Base-by-base conservation (phyloP, 2,329 filamentous ascomycete genomes). In the Hypomyces perniciosus region DNA sequence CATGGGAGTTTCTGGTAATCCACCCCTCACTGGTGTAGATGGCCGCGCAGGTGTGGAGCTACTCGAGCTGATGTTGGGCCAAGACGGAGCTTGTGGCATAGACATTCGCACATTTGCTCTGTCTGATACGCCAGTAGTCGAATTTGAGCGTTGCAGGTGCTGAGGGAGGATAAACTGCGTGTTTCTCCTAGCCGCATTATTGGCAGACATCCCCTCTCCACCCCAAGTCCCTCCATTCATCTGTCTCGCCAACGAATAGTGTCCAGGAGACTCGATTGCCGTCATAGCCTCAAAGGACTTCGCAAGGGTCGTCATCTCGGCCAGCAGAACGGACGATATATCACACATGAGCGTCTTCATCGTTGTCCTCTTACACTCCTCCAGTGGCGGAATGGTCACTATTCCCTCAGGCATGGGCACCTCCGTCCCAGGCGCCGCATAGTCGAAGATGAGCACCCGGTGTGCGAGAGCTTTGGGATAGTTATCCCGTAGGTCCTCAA, bases 301-400 rank as follows among this genome's bases (percentile, higher is more conserved):
- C 51, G 86, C 86, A 52, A 89, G 75, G 1, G 80, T 82, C 30
- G 84, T 86, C 78, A 92, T 83, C 68, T 90, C 87, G 20, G 85
- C 85, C 26, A 92, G 73, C 43, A 92, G 68, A 47, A 88, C 64
- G 9, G 86, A 85, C 4, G 86, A 88, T 50, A 91, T 79, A 65
- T 90, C 85, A 62, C 86, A 90, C 80, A 92, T 84, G 61, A 88
- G 77, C 0, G 86, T 88, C 69, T 88, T 89, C 66, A 91, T 84
- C 1, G 90, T 93, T 2, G 90, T 93, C 44, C 82, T 79, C 61
- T 84, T 88, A 42, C 84, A 87, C 29, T 82, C 74, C 51, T 84
- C 78, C 20, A 73, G 72, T 0, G 85, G 81, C 12, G 90, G 90
- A 28, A 96, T 80, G 37, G 81, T 76, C 42, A 85, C 74, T 38